Evolutionary conservation across 2,329 filamentous ascomycete genomes (phyloP), one percentile per base, ranked within the genome.

Genomic region (Colletotrichum lupini): DNA sequence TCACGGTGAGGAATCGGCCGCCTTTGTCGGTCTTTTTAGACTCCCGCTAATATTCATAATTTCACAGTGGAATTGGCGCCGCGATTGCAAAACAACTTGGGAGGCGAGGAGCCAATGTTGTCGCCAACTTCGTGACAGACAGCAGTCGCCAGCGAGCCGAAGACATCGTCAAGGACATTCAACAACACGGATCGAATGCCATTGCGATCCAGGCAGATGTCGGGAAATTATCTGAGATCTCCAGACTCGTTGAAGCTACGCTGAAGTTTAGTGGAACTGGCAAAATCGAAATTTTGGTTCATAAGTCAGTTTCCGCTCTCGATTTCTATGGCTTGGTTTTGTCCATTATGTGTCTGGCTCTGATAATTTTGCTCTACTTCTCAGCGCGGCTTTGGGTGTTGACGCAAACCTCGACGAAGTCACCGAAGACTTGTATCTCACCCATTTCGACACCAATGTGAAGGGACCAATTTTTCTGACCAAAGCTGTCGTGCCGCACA

Each of bases 51-150:
- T 12, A 5, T 12, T 0, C 67, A 72, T 12, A 70, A 76, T 16
- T n/a, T 71, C 73, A 35, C 22, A 64, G 67, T 26, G 67, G 67
- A 35, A 91, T 90, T 74, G 91, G 90, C 61, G 89, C 88, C 77
- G 86, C 89, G n/a, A 91, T 92, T 65, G 91, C 91, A 19, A 81
- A 92, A 11, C 89, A 91, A 3, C 85, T 93, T 11, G 91, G 91
- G 5, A 81, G 85, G 26, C 91, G 93, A 74, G 91, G 91, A 61
- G 76, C 77, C 14, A 77, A 77, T 42, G 71, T 78, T 1, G 75
- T 78, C 9, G 75, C 77, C 42, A 78, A 78, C 71, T 72, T 75
- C 58, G 46, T 68, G 16, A 65, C 68, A 22, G 71, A 68, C 9
- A 32, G 60, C 26, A 78, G 77, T 68, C 42, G 28, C 14, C 58